Evolutionary conservation across 345 rosid species (phyloP).

Genomic region (Tarenaya hassleriana): DNA sequence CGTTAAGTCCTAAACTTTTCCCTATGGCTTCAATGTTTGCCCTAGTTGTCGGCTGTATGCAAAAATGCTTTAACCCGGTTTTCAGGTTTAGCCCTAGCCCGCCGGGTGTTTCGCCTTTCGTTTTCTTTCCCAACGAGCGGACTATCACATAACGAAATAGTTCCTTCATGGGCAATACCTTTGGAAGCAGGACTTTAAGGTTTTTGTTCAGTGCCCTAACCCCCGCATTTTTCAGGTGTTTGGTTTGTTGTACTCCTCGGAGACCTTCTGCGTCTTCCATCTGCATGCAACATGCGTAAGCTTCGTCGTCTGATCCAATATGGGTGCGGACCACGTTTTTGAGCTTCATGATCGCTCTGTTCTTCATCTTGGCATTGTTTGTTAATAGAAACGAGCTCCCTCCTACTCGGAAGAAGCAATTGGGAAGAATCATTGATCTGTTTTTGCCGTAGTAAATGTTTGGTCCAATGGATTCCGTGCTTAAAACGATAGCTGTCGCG

Average conservation of each 20-base stretch:
- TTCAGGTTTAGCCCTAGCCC: conserved; percentile 59
- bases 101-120: too few species aligned
- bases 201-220: conserved; percentile 73
- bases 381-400: conserved; percentile 74
- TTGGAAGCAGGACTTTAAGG: conserved; percentile 57
- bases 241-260: conserved; percentile 61
- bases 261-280: conserved; percentile 67
- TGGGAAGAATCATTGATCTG: conserved; percentile 83
- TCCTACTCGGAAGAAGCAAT: conserved; percentile 75
- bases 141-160: conserved; percentile 35
- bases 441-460: conserved; percentile 80
- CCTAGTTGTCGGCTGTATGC: conserved; percentile 88
- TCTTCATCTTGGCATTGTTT: conserved; percentile 46
- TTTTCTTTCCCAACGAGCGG: conserved; percentile 26
- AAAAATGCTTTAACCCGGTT: conserved; percentile 83
- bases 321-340: conserved; percentile 80
- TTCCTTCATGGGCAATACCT: too few species aligned
- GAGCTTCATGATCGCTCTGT: conserved; percentile 54
- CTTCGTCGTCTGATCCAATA: conserved; percentile 74
- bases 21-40: conserved; percentile 91
- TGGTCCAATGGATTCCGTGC: conserved; percentile 77
- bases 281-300: conserved; percentile 56
- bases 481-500: conserved; percentile 45
- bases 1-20: conserved; percentile 48
- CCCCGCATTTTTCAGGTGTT: conserved; percentile 68